These are phyloP conservation scores for Pseudopithomyces chartarum DNA, from an alignment of 2,329 filamentous ascomycete genomes.

Conservation along the genomic window DNA sequence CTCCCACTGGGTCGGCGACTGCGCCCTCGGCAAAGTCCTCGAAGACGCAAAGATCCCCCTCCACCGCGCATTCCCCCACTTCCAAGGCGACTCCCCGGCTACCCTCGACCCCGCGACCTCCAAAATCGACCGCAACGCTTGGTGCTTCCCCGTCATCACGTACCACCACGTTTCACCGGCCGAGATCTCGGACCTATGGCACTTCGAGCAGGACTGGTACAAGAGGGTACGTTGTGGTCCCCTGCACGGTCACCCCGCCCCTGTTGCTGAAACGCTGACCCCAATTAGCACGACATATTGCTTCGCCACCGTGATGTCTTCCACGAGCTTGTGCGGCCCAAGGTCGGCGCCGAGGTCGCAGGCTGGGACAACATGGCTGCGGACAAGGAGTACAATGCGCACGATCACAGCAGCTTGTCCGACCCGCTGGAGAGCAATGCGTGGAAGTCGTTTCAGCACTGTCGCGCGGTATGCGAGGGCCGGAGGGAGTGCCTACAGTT, in stretches of 20 bases:
- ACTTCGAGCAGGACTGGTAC: constrained; percentile 48
- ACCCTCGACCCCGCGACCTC: constrained; percentile 45
- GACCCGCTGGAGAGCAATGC: constrained; percentile 37
- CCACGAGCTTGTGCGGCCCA: constrained; percentile 37
- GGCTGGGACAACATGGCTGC: constrained; percentile 46
- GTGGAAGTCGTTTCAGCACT: constrained; percentile 43
- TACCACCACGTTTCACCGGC: constrained; percentile 46
- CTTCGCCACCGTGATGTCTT: constrained; percentile 47
- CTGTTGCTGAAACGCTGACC: constrained; percentile 17
- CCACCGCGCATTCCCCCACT: constrained; percentile 49
- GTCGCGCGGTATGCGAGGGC: constrained; percentile 39
- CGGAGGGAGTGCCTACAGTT: constrained; percentile 41
- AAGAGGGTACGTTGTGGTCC: constrained; percentile 32
- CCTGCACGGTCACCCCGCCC: background rate
- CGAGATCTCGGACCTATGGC: constrained; percentile 46
- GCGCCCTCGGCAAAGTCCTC: constrained; percentile 44
- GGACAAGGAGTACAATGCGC: constrained; percentile 42
- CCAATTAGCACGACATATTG: constrained; percentile 32
- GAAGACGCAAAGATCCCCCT: constrained; percentile 42
- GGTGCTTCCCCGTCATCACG: constrained; percentile 51
- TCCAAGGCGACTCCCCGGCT: constrained; percentile 52
- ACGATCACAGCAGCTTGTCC: constrained; percentile 28
- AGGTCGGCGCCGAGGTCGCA: constrained; percentile 26
- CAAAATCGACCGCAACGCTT: constrained; percentile 45
- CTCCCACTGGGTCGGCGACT: constrained; percentile 47